Evolutionary conservation across 305 asterid genomes (phyloP).

Genomic region (Solanum hybrid): DNA sequence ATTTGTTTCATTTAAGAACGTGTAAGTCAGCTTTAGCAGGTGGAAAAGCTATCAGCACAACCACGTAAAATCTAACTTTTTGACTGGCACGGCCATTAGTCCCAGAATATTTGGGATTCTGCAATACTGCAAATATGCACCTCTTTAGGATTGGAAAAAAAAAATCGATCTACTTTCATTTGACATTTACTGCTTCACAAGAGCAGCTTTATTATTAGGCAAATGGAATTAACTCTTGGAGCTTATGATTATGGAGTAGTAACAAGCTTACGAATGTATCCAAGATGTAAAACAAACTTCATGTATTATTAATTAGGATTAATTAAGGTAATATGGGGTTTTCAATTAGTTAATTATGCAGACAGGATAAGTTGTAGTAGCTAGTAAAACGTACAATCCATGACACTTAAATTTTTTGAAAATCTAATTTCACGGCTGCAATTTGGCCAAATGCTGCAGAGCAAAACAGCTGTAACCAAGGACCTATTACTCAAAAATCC

Average conservation of each 20-base stretch:
- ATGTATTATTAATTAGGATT: neutral
- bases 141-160: neutral
- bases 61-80: neutral
- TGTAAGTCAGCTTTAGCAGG: neutral
- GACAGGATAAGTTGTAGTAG: neutral
- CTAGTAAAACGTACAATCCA: neutral
- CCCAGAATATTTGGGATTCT: neutral
- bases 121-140: neutral
- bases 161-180: neutral
- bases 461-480: neutral
- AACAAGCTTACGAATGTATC: neutral
- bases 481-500: neutral
- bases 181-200: neutral
- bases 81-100: neutral
- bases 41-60: neutral
- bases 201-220: neutral
- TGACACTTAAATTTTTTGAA: neutral
- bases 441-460: neutral
- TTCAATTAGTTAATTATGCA: neutral
- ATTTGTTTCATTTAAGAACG: neutral
- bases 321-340: neutral
- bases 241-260: neutral
- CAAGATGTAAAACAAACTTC: neutral
- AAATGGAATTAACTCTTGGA: neutral
- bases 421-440: neutral